Evolutionary conservation across 164 flowering plant genomes (phyloP), one percentile per base, ranked within the genome.

Genomic region (Kingdonia uniflora): DNA sequence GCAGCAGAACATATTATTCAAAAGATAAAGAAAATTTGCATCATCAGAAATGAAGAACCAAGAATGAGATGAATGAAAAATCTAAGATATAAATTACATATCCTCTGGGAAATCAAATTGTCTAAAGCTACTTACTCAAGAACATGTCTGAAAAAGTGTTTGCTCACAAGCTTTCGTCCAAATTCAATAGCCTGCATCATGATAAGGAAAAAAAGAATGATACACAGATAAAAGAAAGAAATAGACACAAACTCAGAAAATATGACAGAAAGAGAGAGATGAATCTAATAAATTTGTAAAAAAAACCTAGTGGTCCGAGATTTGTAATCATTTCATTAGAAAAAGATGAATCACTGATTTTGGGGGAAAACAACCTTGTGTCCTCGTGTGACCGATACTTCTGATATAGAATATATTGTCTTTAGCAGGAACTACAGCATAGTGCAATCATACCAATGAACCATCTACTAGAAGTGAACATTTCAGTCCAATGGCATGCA

Each of bases 101-200:
- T n/a, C n/a, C n/a, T n/a, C n/a, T n/a, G n/a, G 3, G 15, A 10
- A 8, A 47, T 10, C 24, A 20, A 19, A 43, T 43, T 41, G 47
- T 43, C 14, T 47, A 15, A 46, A 54, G 41, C 20, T 51, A 79
- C 87, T 80, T 58, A 87, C 96, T 78, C 85, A 59, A 79, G 78
- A 62, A 83, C 80, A 47, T 82, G 84, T n/a, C 62, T 74, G 60
- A 85, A 75, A 71, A 85, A 85, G 54, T 73, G 68, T 48, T 82
- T 65, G 40, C 59, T 70, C 15, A 77, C 88, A 62, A 88, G 85
- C 73, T 81, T 79, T 62, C 79, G 70, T 19, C 79, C 90, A 73
- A 79, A 74, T 68, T 88, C 78, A 63, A 77, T 54, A 53, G 94
- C 90, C 94, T 87, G 75, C 48, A 42, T 56, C 42, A 60, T 43